Evolutionary conservation across 2,329 filamentous ascomycete genomes (phyloP).

Genomic region (Hymenoscyphus linearis): DNA sequence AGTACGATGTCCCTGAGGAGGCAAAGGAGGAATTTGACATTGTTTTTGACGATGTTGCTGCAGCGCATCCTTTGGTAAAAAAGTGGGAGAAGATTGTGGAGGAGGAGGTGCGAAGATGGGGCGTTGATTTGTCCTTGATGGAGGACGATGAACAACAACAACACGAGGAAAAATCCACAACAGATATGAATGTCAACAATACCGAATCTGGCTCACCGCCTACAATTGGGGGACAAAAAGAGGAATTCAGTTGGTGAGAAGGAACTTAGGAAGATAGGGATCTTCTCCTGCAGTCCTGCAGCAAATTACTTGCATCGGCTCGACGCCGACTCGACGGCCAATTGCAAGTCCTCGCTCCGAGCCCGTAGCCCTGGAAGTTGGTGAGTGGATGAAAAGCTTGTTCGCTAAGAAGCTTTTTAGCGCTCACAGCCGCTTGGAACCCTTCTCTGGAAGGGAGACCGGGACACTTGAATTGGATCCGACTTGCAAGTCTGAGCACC

Average conservation of each 20-base stretch:
- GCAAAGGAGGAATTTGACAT: constrained; percentile 37
- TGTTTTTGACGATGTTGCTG: constrained; percentile 58
- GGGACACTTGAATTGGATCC: background rate
- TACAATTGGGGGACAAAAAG: constrained; percentile 1
- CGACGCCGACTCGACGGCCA: background rate
- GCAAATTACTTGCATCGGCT: background rate
- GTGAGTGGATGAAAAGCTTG: background rate
- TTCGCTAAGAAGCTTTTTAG: background rate
- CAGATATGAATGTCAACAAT: background rate
- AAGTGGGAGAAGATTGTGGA: constrained; percentile 52
- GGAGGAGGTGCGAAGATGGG: constrained; percentile 38
- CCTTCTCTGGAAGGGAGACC: background rate
- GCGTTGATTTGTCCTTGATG: constrained; percentile 32
- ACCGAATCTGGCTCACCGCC: constrained; percentile 6
- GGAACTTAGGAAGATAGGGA: too few species aligned
- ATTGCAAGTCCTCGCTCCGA: background rate
- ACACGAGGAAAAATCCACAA: background rate
- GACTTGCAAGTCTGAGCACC: background rate
- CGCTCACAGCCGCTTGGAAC: background rate
- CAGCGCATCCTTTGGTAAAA: constrained; percentile 59
- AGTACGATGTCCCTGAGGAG: constrained; percentile 48
- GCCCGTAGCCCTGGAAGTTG: background rate
- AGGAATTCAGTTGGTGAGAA: constrained; percentile 11
- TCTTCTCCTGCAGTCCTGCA: background rate
- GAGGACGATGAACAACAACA: constrained; percentile 12